These are phyloP conservation scores for Saitozyma sp. DNA, from an alignment of 768 basidiomycete species.

Conservation along the genomic window DNA sequence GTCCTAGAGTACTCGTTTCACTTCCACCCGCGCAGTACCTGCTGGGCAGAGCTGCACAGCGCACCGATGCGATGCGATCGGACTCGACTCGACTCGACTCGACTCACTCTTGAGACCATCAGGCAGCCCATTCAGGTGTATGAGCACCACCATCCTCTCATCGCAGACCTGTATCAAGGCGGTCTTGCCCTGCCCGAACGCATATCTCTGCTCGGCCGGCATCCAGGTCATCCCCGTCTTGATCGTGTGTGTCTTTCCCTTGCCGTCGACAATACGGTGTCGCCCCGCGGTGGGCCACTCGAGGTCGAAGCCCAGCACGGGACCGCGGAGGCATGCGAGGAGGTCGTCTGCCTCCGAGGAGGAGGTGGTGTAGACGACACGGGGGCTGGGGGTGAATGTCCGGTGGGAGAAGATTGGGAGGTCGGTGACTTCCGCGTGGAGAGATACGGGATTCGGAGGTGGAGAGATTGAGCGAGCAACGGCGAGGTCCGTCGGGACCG, in stretches of 20 bases:
- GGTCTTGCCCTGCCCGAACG: conserved; percentile 30
- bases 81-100: too few relatives aligned
- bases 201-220: conserved; percentile 9
- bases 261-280: neutral
- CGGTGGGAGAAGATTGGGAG: conserved; percentile 27
- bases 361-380: conserved; percentile 38
- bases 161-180: conserved; percentile 18
- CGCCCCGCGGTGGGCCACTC: conserved; percentile 45
- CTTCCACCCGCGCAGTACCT: neutral
- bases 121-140: conserved; percentile 15
- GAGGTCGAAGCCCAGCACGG: conserved; percentile 45
- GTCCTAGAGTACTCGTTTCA: neutral
- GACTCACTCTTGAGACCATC: too few relatives aligned
- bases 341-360: conserved; percentile 42
- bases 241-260: conserved; percentile 7
- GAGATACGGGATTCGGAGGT: neutral
- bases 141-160: conserved; percentile 25
- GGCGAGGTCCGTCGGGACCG: neutral
- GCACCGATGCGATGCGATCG: too few relatives aligned
- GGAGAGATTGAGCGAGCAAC: neutral
- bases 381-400: conserved; percentile 19
- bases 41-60: neutral
- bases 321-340: conserved; percentile 31
- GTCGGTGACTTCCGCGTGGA: neutral
- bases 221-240: conserved; percentile 8